Percentiles rank a stretch among this genome's conserved stretches.
Conservation (phyloP, 345 rosid species). For the Eutrema japonicum region DNA sequence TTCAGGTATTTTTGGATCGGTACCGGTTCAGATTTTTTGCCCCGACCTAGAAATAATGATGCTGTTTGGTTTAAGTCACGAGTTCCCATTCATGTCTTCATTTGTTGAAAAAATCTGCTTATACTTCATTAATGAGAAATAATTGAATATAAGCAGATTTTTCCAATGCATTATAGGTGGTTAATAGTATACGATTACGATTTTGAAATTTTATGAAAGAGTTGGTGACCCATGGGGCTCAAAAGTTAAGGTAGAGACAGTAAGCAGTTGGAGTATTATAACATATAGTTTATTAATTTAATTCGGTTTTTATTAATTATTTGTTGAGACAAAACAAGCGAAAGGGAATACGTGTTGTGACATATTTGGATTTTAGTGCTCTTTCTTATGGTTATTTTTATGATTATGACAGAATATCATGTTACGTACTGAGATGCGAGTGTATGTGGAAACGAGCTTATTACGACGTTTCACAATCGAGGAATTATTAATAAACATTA, state of each 20-base stretch:
- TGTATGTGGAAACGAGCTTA: conserved; percentile 56
- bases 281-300: conserved; percentile 7
- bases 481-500: conserved; percentile 12
- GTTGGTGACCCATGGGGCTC: conserved; percentile 37
- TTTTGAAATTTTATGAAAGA: background rate
- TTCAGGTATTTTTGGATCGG: no score
- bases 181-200: conserved; percentile 10
- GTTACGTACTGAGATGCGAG: conserved; percentile 53
- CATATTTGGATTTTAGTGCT: conserved; percentile 56
- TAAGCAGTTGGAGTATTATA: conserved; percentile 55
- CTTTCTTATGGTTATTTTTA: conserved; percentile 45
- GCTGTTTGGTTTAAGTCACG: no score
- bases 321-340: conserved; percentile 46
- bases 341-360: conserved; percentile 78
- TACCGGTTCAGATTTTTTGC: no score
- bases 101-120: no score
- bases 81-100: no score
- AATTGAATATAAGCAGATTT: conserved; percentile 13
- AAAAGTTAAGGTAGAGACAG: conserved; percentile 52
- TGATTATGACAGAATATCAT: conserved; percentile 64
- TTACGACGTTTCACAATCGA: conserved; percentile 40
- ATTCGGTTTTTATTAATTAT: background rate
- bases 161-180: conserved; percentile 3
- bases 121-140: background rate
- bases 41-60: no score